Conservation (phyloP, 2,329 filamentous ascomycete genomes). For the Trichoderma cornu-damae region DNA sequence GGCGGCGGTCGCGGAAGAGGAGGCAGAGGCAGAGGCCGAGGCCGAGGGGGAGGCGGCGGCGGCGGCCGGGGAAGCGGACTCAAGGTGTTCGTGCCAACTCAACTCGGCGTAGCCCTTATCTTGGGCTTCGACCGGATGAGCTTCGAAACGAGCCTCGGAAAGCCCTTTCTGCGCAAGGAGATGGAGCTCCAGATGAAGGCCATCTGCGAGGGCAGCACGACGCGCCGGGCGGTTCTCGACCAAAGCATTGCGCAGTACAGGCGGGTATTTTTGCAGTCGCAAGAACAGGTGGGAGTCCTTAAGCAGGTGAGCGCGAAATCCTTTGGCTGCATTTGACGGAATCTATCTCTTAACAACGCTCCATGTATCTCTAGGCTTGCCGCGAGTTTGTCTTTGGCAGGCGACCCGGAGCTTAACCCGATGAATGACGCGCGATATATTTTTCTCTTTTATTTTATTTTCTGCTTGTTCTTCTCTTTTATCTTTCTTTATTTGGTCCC, state of each 20-base stretch:
- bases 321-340: not conserved
- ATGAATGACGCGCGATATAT: not conserved
- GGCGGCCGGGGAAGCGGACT: conserved; percentile 47
- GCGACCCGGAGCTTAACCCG: not conserved
- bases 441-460: not conserved
- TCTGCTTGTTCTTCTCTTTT: too few species aligned
- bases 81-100: conserved; percentile 88
- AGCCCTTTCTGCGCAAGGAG: conserved; percentile 93
- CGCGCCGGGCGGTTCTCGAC: conserved; percentile 67
- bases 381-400: conserved; percentile 36
- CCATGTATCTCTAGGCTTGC: conserved; percentile 29
- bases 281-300: conserved; percentile 65
- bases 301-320: conserved; percentile 49
- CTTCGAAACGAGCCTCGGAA: conserved; percentile 85
- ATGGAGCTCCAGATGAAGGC: conserved; percentile 97
- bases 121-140: conserved; percentile 94
- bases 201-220: conserved; percentile 83
- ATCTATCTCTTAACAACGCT: conserved; percentile 1
- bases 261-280: conserved; percentile 76
- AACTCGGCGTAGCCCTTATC: conserved; percentile 84
- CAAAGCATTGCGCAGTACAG: conserved; percentile 85
- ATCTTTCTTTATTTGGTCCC: too few species aligned
- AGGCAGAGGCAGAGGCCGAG: conserved; percentile 38
- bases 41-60: conserved; percentile 37
- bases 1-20: conserved; percentile 48